These are phyloP conservation scores for Trichosanthes cucumerina DNA, from an alignment of 306 rosid species.

Conservation along the genomic window DNA sequence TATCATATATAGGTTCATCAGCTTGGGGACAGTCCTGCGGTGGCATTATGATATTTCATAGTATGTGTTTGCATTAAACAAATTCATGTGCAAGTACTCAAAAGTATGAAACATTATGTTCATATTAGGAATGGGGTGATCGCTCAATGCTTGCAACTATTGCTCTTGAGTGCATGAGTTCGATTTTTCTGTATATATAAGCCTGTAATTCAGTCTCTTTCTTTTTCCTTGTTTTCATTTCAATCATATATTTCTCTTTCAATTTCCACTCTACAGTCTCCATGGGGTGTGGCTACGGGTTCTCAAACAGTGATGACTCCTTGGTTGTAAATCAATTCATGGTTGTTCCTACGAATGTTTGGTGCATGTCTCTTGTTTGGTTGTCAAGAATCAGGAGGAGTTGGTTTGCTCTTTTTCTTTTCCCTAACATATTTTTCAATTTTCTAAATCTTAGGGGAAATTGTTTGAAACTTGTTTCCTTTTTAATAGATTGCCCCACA, in stretches of 20 bases:
- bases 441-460: no score
- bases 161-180: slow-evolving; percentile 91
- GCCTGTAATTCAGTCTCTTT: not conserved
- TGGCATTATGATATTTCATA: not conserved
- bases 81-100: not conserved
- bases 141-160: slow-evolving; percentile 98
- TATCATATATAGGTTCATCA: not conserved
- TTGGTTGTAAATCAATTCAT: no score
- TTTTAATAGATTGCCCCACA: no score
- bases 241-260: slow-evolving; percentile 2
- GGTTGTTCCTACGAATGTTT: no score
- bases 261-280: no score
- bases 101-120: slow-evolving; percentile 11
- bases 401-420: no score
- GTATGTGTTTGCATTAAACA: not conserved
- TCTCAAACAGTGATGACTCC: no score
- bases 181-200: slow-evolving; percentile 15
- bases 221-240: not conserved
- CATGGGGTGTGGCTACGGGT: no score
- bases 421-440: no score
- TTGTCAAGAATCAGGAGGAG: no score
- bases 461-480: no score
- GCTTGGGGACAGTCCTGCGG: not conserved
- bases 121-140: slow-evolving; percentile 95
- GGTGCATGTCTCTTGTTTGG: no score